Base-by-base conservation (phyloP, 1,139 yeast species). In the Geotrichum carabidarum region DNA sequence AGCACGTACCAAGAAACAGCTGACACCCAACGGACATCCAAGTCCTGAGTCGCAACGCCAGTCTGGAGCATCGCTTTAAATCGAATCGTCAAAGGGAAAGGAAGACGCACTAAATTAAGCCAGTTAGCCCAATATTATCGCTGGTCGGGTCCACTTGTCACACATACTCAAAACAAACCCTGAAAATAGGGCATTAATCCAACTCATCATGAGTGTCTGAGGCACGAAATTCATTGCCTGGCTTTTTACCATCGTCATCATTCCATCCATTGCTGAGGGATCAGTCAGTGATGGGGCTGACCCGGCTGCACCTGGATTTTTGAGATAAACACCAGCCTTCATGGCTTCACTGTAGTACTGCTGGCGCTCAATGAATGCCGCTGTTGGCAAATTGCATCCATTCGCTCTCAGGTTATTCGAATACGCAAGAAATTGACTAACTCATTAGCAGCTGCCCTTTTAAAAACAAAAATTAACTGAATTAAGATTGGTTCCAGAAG, bases 1-100 rank as follows among this genome's bases (percentile, higher is more conserved):
- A 93, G 87, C 69, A 93, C 89, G 69, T 93, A 93, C 99, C 98
- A 93, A n/a, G 97, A 90, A 34, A 94, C 84, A 2, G 96, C 84
- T 41, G 95, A 85, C n/a, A 93, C 99, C 81, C 95, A 93, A 42
- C 96, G 75, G 5, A 84, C 96, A 65, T 90, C 94, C 59, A 93
- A 76, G 64, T 93, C 95, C 0, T 84, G 79, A 0, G 98, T 90
- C 59, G 78, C 79, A 11, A 94, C 86, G 2, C 98, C 96, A 35
- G 82, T 81, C 69, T 93, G 99, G 45, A 94, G 73, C 96, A 93
- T 91, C 56, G 85, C 80, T 69, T 93, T 93, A 75, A 93, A 93
- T 58, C 94, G 83, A 45, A 84, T 79, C 0, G 99, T 93, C 54
- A 93, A 73, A 1, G 96, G 95, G 70, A 85, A 85, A 18, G 93